Conservation (phyloP, 441 rosid genomes). For the Metrosideros polymorpha region DNA sequence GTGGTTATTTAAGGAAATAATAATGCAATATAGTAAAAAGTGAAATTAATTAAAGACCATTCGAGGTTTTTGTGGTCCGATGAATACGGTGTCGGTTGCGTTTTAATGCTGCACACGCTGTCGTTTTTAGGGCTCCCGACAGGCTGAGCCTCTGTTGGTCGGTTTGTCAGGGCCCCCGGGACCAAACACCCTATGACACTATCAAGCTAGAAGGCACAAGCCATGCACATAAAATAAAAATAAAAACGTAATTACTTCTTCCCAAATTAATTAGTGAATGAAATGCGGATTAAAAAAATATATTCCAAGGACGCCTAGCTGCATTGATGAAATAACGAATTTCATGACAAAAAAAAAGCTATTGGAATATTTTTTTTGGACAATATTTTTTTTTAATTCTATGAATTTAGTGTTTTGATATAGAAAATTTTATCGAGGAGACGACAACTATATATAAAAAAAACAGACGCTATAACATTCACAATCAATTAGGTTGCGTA, state of each 20-base stretch:
- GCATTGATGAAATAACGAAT: not conserved
- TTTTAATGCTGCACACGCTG: not conserved
- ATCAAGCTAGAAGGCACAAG: not conserved
- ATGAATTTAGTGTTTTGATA: not conserved
- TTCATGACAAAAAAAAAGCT: not conserved
- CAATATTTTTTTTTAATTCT: not conserved
- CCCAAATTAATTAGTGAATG: not conserved
- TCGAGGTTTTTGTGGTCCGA: not conserved
- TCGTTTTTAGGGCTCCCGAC: not conserved
- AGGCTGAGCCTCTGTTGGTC: not conserved
- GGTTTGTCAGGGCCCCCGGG: not conserved
- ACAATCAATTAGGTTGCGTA: not conserved
- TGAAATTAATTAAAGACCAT: not conserved
- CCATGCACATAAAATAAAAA: not conserved
- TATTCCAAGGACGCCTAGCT: not conserved
- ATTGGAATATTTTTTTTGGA: not conserved
- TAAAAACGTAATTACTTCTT: not conserved
- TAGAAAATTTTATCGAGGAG: not conserved
- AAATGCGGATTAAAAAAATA: not conserved
- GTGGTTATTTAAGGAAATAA: not conserved
- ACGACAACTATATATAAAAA: not conserved
- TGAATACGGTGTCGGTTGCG: not conserved
- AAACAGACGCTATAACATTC: accelerated
- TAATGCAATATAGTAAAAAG: not conserved
- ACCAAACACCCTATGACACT: not conserved